These are phyloP conservation scores for Royoungia palumana DNA, from an alignment of 768 basidiomycete species.

Conservation along the genomic window DNA sequence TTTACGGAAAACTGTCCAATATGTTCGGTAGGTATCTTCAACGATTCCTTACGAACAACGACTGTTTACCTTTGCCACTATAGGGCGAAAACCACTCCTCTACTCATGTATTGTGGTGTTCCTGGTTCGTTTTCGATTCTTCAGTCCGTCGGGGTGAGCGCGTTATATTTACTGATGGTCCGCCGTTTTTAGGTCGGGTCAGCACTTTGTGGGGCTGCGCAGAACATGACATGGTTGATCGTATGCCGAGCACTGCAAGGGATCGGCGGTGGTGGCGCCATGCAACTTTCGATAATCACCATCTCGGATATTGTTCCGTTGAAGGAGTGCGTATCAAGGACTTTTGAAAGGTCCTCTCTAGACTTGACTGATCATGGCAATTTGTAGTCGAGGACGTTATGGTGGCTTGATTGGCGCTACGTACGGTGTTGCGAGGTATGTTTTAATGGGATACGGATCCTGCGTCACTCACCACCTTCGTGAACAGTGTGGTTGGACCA, in stretches of 20 bases:
- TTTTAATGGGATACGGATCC: neutral
- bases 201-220: slow-evolving; percentile 77
- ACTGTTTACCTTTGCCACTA: neutral
- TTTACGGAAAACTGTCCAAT: slow-evolving; percentile 78
- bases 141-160: neutral
- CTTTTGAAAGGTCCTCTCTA: neutral
- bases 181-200: slow-evolving; percentile 57
- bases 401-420: slow-evolving; percentile 71
- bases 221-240: slow-evolving; percentile 75
- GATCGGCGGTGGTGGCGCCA: slow-evolving; percentile 75
- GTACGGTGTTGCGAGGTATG: slow-evolving; percentile 65
- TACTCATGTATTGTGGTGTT: slow-evolving; percentile 65
- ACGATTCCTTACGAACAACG: neutral
- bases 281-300: slow-evolving; percentile 72
- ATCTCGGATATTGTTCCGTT: slow-evolving; percentile 83
- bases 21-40: slow-evolving; percentile 31
- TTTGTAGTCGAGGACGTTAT: slow-evolving; percentile 67
- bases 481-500: slow-evolving; percentile 62
- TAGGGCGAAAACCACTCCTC: slow-evolving; percentile 66
- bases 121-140: slow-evolving; percentile 42
- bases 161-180: neutral
- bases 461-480: neutral
- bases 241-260: slow-evolving; percentile 77
- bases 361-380: neutral
- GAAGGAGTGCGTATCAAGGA: slow-evolving; percentile 50